Conservation (phyloP, 2,329 filamentous ascomycete species). For the Fusarium goolgardi region DNA sequence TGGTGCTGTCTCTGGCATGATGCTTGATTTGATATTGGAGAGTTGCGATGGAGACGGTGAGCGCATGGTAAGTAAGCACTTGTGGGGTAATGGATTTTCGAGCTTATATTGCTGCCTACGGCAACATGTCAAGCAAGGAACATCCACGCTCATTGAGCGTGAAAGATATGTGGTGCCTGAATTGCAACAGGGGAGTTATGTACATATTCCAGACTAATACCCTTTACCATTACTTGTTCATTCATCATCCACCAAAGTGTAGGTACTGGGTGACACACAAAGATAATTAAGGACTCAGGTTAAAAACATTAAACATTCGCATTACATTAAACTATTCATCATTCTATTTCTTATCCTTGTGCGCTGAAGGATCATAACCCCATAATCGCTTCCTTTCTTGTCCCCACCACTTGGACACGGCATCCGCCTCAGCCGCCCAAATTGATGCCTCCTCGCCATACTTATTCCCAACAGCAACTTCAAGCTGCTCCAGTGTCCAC, state of each 20-base stretch:
- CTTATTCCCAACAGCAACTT: slow-evolving; percentile 39
- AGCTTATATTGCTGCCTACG: background rate
- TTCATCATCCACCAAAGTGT: background rate
- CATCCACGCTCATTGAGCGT: background rate
- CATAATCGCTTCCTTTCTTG: slow-evolving; percentile 42
- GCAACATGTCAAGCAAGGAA: background rate
- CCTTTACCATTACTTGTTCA: background rate
- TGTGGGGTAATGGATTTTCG: background rate
- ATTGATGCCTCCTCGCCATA: slow-evolving; percentile 38
- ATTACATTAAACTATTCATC: slow-evolving; percentile 23
- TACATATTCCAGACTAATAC: background rate
- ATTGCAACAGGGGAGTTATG: background rate
- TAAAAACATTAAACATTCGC: slow-evolving; percentile 4
- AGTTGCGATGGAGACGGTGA: background rate
- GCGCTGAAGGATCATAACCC: slow-evolving; percentile 32
- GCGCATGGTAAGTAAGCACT: background rate
- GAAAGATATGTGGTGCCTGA: background rate
- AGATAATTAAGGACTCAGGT: too few species aligned
- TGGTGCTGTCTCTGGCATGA: background rate
- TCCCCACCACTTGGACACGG: slow-evolving; percentile 40
- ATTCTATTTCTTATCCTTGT: slow-evolving; percentile 21
- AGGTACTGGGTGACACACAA: too few species aligned
- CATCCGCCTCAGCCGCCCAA: slow-evolving; percentile 47
- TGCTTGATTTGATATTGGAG: background rate
- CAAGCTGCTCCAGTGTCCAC: slow-evolving; percentile 44